Evolutionary conservation across 805 yeast genomes (phyloP).

Genomic region (Wilhelminamyces savonicus): DNA sequence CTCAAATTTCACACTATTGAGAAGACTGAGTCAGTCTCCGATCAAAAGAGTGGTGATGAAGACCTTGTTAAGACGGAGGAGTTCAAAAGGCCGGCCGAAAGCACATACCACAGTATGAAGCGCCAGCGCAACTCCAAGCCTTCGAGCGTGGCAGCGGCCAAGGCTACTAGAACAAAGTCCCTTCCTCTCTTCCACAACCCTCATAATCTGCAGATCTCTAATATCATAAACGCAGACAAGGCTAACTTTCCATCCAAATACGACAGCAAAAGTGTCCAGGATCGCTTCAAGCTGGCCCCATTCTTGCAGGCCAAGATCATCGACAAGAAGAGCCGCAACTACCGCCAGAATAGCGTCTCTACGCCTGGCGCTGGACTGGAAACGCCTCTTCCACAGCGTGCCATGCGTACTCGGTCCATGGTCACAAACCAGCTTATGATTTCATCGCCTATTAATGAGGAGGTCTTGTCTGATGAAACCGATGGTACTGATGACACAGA

Average conservation of each 20-base stretch:
- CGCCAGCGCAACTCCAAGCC: no score
- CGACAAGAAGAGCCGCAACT: constrained; percentile 22
- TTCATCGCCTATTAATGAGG: constrained; percentile 40
- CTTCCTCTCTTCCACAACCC: constrained; percentile 35
- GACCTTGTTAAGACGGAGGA: no score
- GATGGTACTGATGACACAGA: constrained; percentile 37
- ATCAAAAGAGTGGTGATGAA: no score
- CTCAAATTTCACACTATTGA: constrained; percentile 42
- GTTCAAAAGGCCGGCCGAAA: constrained; percentile 2
- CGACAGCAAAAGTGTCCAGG: constrained; percentile 36
- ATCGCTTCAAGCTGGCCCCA: constrained; percentile 41
- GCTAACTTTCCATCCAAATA: constrained; percentile 30
- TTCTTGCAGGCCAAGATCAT: constrained; percentile 36
- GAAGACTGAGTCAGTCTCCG: constrained; percentile 1
- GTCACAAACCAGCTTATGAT: constrained; percentile 22
- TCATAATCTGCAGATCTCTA: constrained; percentile 33
- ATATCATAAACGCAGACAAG: constrained; percentile 37
- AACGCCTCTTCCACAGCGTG: constrained; percentile 32
- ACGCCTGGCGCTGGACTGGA: no score
- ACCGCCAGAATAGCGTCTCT: not conserved
- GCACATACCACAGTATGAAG: constrained; percentile 1
- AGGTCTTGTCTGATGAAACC: constrained; percentile 24
- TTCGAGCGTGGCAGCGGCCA: constrained; percentile 15
- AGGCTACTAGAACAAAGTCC: constrained; percentile 40
- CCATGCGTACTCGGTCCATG: constrained; percentile 40